A percentile compares a stretch with the other conserved stretches of the same genome.
Conservation (phyloP, 2,329 filamentous ascomycete species). For the Clarireedia paspali region DNA sequence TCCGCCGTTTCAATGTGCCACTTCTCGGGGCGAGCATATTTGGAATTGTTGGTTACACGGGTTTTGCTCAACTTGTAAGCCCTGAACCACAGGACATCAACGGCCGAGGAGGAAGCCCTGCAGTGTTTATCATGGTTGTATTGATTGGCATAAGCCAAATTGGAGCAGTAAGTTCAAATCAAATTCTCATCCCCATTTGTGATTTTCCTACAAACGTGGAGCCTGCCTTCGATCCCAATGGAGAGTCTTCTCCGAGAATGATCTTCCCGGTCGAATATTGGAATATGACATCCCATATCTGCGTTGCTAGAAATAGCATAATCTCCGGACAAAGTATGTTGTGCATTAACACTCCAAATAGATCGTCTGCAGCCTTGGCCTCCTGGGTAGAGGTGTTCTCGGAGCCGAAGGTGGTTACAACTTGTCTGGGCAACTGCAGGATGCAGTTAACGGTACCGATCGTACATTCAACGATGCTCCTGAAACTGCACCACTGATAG, state of each 20-base stretch:
- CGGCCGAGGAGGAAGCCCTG: constrained; percentile 58
- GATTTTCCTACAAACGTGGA: neutral
- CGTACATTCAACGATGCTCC: neutral
- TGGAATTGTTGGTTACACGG: constrained; percentile 70
- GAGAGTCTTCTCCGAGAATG: no score
- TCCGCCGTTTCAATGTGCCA: constrained; percentile 61
- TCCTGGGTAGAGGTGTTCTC: constrained; percentile 75
- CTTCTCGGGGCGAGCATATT: constrained; percentile 63
- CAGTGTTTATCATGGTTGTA: constrained; percentile 68
- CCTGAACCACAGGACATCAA: constrained; percentile 62
- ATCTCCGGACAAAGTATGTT: neutral
- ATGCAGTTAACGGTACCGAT: constrained; percentile 3
- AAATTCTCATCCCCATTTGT: neutral
- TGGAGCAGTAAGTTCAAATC: constrained; percentile 44
- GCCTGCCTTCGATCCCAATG: no score
- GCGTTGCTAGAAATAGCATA: no score
- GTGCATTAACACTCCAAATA: neutral
- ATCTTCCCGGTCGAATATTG: no score
- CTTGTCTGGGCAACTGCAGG: constrained; percentile 25
- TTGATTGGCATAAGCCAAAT: constrained; percentile 91
- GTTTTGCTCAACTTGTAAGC: constrained; percentile 68
- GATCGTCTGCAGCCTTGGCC: constrained; percentile 90
- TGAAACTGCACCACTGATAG: constrained; percentile 28
- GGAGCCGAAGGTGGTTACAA: constrained; percentile 33
- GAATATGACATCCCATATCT: no score